Conservation (phyloP, 106 monocot species). For the Acorus calamus region DNA sequence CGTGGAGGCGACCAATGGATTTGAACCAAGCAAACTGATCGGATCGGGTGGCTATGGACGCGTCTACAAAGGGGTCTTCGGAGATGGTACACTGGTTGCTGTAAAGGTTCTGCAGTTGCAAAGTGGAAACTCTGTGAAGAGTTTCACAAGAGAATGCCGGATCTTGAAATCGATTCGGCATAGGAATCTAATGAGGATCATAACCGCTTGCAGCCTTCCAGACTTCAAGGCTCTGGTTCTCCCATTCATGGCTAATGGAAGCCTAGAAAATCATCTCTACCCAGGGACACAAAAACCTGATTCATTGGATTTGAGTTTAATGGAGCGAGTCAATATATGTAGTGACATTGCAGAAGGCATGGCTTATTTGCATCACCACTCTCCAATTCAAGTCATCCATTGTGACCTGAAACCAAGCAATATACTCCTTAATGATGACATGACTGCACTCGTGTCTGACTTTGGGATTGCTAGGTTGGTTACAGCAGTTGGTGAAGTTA, state of each 20-base stretch:
- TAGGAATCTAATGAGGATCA: conserved; percentile 55
- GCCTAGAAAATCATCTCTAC: conserved; percentile 35
- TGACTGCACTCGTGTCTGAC: conserved; percentile 54
- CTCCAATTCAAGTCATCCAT: conserved; percentile 48
- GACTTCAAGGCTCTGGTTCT: conserved; percentile 57
- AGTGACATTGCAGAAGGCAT: conserved; percentile 57
- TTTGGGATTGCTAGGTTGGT: conserved; percentile 48
- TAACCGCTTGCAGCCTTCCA: conserved; percentile 59
- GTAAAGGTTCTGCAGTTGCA: conserved; percentile 52
- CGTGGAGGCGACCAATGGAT: conserved; percentile 37
- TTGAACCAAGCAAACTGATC: conserved; percentile 22
- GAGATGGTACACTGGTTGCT: conserved; percentile 40
- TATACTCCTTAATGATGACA: conserved; percentile 51
- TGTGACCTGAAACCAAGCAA: conserved; percentile 59
- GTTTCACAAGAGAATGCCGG: conserved; percentile 57
- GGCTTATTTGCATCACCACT: conserved; percentile 57
- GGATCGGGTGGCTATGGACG: conserved; percentile 44
- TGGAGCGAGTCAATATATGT: conserved; percentile 35
- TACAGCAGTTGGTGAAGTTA: conserved; percentile 14
- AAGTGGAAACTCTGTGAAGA: conserved; percentile 44
- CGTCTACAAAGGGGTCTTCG: conserved; percentile 40
- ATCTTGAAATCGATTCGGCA: conserved; percentile 56
- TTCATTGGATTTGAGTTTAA: conserved; percentile 17
- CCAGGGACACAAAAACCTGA: not conserved
- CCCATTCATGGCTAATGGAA: conserved; percentile 55